These are phyloP conservation scores for Mycena amicta DNA, from an alignment of 768 basidiomycete species.

Conservation along the genomic window DNA sequence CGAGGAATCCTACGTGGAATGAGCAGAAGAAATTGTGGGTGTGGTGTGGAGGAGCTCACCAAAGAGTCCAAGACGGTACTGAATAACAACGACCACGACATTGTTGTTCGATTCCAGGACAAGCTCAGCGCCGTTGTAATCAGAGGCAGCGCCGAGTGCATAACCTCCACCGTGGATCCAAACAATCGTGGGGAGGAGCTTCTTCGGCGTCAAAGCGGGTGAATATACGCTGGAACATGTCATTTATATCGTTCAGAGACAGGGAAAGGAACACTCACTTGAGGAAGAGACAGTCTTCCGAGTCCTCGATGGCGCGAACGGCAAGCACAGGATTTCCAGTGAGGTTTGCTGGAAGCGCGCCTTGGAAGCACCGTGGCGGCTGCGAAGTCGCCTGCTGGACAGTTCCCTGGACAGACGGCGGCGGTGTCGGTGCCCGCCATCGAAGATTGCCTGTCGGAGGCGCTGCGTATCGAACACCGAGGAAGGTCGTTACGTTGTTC, in stretches of 20 bases:
- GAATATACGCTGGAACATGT: constrained; percentile 17
- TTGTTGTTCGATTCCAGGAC: constrained; percentile 17
- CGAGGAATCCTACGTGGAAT: constrained; percentile 31
- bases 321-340: not conserved
- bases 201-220: constrained; percentile 2
- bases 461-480: constrained; percentile 36
- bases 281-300: constrained; percentile 36
- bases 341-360: not conserved
- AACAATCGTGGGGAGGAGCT: constrained; percentile 16
- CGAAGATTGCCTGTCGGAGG: constrained; percentile 30
- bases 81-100: constrained; percentile 13
- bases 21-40: too few relatives aligned
- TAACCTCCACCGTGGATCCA: constrained; percentile 19
- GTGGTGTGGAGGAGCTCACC: not conserved
- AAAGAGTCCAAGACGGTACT: constrained; percentile 6
- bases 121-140: constrained; percentile 16
- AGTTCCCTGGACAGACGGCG: constrained; percentile 1
- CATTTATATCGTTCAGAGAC: too few relatives aligned
- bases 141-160: constrained; percentile 5
- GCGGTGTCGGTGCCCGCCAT: constrained; percentile 8
- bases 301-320: constrained; percentile 15
- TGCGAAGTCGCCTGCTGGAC: constrained; percentile 6
- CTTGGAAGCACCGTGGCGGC: constrained; percentile 10
- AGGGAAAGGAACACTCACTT: too few relatives aligned
- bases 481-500: constrained; percentile 24